Evolutionary conservation across 371 early-diverging fungal species (phyloP).

Genomic region (Polyrhizophydium stewartii): DNA sequence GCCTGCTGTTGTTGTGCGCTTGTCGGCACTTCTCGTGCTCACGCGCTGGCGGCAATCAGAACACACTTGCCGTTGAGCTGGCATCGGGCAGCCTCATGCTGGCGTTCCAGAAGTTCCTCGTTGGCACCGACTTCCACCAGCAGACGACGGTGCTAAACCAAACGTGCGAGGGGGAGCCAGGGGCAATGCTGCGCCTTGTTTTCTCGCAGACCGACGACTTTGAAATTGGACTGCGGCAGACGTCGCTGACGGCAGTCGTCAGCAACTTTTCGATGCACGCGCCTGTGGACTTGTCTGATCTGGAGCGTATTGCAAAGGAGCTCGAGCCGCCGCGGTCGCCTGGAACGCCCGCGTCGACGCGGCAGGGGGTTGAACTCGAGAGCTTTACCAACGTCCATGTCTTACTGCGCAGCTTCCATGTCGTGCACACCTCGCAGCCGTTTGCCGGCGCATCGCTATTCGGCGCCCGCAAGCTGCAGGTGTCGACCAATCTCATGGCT

Average conservation of each 20-base stretch:
- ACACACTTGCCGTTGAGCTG: background rate
- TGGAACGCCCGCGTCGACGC: too few relatives aligned
- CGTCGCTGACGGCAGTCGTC: slow-evolving; percentile 3
- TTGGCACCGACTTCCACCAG: background rate
- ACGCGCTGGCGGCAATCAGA: background rate
- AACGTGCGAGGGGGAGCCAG: background rate
- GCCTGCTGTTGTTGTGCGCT: background rate
- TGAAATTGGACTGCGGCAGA: slow-evolving; percentile 8
- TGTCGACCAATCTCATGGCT: background rate
- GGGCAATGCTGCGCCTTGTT: slow-evolving; percentile 7
- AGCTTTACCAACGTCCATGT: background rate
- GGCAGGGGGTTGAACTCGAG: too few relatives aligned
- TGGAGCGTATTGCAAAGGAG: too few relatives aligned
- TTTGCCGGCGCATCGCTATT: background rate
- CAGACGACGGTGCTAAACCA: background rate
- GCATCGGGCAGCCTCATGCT: background rate
- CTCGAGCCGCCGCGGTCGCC: too few relatives aligned
- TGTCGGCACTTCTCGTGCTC: background rate
- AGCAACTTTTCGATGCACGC: slow-evolving; percentile 4
- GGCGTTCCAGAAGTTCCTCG: background rate
- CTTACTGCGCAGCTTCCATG: background rate
- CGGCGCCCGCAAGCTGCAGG: background rate
- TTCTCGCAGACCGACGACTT: slow-evolving; percentile 10
- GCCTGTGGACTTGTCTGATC: slow-evolving; percentile 4
- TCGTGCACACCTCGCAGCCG: background rate